A percentile compares a stretch with the other conserved stretches of the same genome.
Evolutionary conservation across 352 stramenopile species (phyloP).

Genomic region (Globisporangium middletonii): DNA sequence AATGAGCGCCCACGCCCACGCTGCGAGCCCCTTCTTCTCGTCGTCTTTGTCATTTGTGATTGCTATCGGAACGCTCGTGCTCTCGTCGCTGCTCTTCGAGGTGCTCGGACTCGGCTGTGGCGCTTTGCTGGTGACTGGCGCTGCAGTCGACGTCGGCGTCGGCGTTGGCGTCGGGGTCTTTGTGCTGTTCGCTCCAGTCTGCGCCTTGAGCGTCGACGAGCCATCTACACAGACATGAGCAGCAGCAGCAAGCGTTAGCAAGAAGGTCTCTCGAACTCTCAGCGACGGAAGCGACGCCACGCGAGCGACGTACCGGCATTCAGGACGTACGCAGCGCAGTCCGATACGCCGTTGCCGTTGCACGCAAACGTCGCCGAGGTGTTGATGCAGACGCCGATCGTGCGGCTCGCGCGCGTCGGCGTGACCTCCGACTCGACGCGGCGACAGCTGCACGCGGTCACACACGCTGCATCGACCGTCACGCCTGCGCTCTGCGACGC

Average conservation of each 20-base stretch:
- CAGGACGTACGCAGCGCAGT: constrained; percentile 22
- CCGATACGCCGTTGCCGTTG: background rate
- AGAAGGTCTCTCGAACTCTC: too few species aligned
- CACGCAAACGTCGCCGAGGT: constrained; percentile 8
- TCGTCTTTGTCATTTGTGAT: background rate
- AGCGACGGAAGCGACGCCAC: too few species aligned
- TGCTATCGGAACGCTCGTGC: too few species aligned
- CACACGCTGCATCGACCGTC: constrained; percentile 4
- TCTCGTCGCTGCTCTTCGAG: constrained; percentile 1
- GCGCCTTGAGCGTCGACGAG: constrained; percentile 4
- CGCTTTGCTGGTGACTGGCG: background rate
- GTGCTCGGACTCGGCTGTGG: constrained; percentile 1
- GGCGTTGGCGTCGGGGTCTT: background rate
- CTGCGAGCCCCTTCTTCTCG: constrained; percentile 13
- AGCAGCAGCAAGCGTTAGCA: background rate
- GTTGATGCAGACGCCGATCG: constrained; percentile 8
- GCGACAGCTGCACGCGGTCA: constrained; percentile 9
- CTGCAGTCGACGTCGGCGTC: background rate
- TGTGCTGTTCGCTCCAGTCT: background rate
- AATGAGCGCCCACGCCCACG: constrained; percentile 35
- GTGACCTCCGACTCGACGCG: background rate
- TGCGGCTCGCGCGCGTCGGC: background rate
- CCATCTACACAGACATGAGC: constrained; percentile 3
- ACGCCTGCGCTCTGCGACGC: constrained; percentile 8
- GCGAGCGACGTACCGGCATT: constrained; percentile 7